Conservation (phyloP, 2,329 filamentous ascomycete genomes). For the Penicillium sclerotiorum region DNA sequence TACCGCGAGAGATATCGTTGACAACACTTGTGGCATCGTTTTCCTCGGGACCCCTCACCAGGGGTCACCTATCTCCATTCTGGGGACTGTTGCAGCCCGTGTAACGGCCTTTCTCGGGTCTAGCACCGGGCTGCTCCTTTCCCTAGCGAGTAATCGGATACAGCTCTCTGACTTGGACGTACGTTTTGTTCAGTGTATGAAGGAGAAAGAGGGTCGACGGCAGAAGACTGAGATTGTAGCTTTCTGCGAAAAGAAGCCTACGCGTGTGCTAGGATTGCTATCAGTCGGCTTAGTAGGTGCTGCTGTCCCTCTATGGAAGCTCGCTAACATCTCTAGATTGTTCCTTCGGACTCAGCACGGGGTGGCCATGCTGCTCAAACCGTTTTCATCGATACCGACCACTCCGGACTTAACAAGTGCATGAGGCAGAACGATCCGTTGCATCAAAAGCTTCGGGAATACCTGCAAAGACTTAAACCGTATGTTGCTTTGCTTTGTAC, state of each 20-base stretch:
- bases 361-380: slow-evolving; percentile 3
- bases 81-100: slow-evolving; percentile 1
- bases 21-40: slow-evolving; percentile 7
- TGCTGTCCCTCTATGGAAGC: background rate
- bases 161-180: slow-evolving; percentile 2
- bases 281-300: slow-evolving; percentile 2
- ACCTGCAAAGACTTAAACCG: slow-evolving; percentile 1
- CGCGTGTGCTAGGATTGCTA: background rate
- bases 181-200: slow-evolving; percentile 1
- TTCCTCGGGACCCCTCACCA: slow-evolving; percentile 7
- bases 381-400: slow-evolving; percentile 1
- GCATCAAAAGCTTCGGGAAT: background rate
- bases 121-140: background rate
- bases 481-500: background rate
- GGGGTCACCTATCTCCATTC: slow-evolving; percentile 3
- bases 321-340: slow-evolving; percentile 3
- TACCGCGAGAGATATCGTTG: slow-evolving; percentile 1
- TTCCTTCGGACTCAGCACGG: background rate
- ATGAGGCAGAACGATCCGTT: background rate
- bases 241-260: slow-evolving; percentile 1
- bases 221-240: slow-evolving; percentile 2
- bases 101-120: slow-evolving; percentile 7
- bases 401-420: slow-evolving; percentile 4
- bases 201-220: slow-evolving; percentile 1
- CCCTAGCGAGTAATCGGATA: background rate